Percentiles rank a stretch among this genome's conserved stretches.
These are phyloP conservation scores for Diutina pseudorugosa DNA, from an alignment of 1,139 yeast genomes.

Conservation along the genomic window DNA sequence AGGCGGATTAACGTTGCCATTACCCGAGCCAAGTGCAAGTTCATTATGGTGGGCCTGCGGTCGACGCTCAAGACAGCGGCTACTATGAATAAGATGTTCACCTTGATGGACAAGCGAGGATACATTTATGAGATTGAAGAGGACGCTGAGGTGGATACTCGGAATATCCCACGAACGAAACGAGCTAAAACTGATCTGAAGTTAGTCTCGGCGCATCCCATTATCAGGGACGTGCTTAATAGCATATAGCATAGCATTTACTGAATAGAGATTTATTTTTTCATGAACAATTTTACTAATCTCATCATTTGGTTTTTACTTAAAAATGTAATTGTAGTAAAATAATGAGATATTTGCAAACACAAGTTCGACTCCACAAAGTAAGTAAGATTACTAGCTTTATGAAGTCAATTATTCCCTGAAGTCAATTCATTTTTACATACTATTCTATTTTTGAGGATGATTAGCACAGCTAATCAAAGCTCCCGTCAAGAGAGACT, in stretches of 20 bases:
- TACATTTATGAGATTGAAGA: conserved; percentile 56
- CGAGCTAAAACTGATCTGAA: neutral
- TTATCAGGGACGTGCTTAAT: neutral
- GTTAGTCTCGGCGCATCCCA: neutral
- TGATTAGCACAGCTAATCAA: neutral
- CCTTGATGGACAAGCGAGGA: conserved; percentile 39
- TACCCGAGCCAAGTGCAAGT: conserved; percentile 78
- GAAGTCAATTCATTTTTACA: no score
- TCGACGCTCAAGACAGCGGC: conserved; percentile 45
- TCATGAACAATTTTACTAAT: no score
- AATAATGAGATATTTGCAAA: neutral
- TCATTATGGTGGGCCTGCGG: conserved; percentile 71
- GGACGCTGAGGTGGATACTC: conserved; percentile 19
- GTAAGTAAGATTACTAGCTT: no score
- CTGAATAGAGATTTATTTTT: no score
- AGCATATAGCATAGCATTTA: neutral
- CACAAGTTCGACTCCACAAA: neutral
- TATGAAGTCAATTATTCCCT: no score
- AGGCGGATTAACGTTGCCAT: conserved; percentile 88
- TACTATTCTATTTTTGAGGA: neutral
- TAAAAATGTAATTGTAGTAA: no score
- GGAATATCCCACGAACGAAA: neutral
- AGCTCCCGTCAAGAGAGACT: neutral
- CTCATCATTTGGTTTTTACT: no score
- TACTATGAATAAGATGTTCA: conserved; percentile 51